Evolutionary conservation across 495 filamentous ascomycete species (phyloP).

Genomic region (Filosporella fistucella): DNA sequence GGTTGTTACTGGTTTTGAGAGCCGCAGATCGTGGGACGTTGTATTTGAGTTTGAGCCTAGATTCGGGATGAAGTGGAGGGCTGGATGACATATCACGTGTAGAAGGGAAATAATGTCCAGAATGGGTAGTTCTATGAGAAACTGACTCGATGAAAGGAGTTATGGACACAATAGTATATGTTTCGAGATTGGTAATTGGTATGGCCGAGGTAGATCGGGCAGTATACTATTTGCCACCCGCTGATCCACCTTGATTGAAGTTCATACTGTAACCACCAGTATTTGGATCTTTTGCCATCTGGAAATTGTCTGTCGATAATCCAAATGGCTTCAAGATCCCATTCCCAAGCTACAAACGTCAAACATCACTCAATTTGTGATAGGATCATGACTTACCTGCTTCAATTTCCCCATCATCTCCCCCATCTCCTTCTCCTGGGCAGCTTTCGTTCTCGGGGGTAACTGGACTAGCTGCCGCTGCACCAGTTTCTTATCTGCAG

Average conservation of each 20-base stretch:
- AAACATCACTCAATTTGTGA: background rate
- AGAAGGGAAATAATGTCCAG: no score
- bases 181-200: no score
- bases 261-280: conserved; percentile 92
- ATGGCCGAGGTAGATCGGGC: no score
- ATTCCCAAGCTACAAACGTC: conserved; percentile 64
- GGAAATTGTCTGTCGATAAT: conserved; percentile 86
- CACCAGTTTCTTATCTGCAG: conserved; percentile 62
- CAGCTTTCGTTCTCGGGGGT: conserved; percentile 62
- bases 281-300: conserved; percentile 85
- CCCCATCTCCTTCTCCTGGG: conserved; percentile 78
- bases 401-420: conserved; percentile 98
- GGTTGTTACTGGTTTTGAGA: no score
- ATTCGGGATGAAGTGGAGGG: no score
- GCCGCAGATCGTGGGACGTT: no score
- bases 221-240: no score
- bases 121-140: no score
- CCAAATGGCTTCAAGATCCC: conserved; percentile 91
- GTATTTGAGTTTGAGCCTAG: no score
- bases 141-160: no score
- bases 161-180: no score
- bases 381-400: conserved; percentile 47
- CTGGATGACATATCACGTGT: no score
- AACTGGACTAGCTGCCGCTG: conserved; percentile 58
- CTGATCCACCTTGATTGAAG: conserved; percentile 56